Evolutionary conservation across 2,329 filamentous ascomycete species (phyloP).

Genomic region (Cryphonectria japonica): DNA sequence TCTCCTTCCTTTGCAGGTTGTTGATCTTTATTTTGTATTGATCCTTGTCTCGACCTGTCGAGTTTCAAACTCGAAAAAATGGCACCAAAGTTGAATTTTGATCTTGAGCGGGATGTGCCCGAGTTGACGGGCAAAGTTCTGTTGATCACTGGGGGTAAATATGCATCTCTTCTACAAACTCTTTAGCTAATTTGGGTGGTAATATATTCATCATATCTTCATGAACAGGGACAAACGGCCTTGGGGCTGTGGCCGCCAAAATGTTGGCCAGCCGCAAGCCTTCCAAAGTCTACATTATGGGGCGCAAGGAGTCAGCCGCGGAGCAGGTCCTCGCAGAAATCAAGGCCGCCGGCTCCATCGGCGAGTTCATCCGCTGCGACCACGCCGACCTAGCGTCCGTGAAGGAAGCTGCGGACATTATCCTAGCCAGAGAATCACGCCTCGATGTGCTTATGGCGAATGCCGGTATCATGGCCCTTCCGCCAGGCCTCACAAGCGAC

Average conservation of each 20-base stretch:
- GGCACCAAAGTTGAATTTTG: conserved; percentile 29
- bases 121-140: conserved; percentile 42
- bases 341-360: conserved; percentile 32
- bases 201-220: neutral
- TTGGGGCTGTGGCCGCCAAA: conserved; percentile 19
- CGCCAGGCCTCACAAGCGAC: conserved; percentile 44
- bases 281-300: conserved; percentile 37
- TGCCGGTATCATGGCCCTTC: conserved; percentile 48
- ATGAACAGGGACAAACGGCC: conserved; percentile 18
- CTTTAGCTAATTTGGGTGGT: neutral
- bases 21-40: neutral
- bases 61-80: neutral
- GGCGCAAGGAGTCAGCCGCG: conserved; percentile 47
- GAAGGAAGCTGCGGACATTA: conserved; percentile 37
- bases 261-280: conserved; percentile 41
- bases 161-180: conserved; percentile 38
- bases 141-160: conserved; percentile 45
- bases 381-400: conserved; percentile 39
- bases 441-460: conserved; percentile 51
- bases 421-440: conserved; percentile 36
- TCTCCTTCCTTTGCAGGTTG: neutral
- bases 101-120: conserved; percentile 38
- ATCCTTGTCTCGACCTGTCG: neutral
- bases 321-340: conserved; percentile 41
- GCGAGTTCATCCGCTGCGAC: conserved; percentile 38